These are phyloP conservation scores for Recurvomyces mirabilis DNA, from an alignment of 495 filamentous ascomycete genomes.

Conservation along the genomic window DNA sequence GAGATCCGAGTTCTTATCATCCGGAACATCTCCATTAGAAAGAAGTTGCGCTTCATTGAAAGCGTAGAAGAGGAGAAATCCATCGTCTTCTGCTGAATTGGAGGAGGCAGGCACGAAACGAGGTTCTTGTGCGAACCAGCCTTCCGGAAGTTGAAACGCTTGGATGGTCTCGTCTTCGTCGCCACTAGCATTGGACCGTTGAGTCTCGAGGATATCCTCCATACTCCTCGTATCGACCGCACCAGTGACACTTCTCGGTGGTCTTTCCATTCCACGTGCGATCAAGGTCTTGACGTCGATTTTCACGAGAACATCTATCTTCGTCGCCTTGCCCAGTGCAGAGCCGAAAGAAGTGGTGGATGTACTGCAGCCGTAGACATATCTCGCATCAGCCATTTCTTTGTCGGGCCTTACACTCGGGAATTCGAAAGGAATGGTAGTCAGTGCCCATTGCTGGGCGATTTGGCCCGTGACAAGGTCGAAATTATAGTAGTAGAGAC, in stretches of 20 bases:
- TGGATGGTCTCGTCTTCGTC: constrained; percentile 43
- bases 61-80: constrained; percentile 49
- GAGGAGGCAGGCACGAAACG: constrained; percentile 44
- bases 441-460: constrained; percentile 48
- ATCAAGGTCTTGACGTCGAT: constrained; percentile 42
- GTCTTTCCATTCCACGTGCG: constrained; percentile 28
- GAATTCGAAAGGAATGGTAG: constrained; percentile 53
- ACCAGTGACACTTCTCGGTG: constrained; percentile 40
- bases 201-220: constrained; percentile 34
- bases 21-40: constrained; percentile 10
- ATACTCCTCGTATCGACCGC: constrained; percentile 44
- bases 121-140: constrained; percentile 53
- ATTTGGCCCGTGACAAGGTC: constrained; percentile 32
- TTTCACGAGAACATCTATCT: constrained; percentile 52
- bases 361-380: constrained; percentile 47
- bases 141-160: constrained; percentile 44
- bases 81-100: constrained; percentile 42
- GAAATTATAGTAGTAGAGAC: constrained; percentile 56
- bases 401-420: constrained; percentile 39
- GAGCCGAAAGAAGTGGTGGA: constrained; percentile 38
- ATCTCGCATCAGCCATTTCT: constrained; percentile 44
- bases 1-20: neutral
- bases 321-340: constrained; percentile 43
- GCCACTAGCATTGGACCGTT: too few relatives aligned
- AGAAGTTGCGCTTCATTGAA: constrained; percentile 48